These are phyloP conservation scores for Candida khao-thaluensis DNA, from an alignment of 805 yeast genomes.

Conservation along the genomic window DNA sequence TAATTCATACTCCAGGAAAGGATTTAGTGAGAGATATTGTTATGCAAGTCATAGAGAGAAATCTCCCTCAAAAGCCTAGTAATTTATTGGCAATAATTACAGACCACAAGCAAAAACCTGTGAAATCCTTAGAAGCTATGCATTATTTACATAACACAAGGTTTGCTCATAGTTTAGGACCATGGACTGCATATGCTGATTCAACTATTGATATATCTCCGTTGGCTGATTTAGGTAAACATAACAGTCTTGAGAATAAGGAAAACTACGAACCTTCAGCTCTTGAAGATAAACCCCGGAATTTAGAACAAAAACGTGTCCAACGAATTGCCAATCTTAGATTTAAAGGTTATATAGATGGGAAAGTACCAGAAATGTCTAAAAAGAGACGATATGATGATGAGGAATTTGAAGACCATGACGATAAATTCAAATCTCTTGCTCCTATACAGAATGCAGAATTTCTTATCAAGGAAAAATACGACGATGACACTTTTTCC, in stretches of 20 bases:
- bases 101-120: constrained; percentile 35
- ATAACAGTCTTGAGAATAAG: constrained; percentile 21
- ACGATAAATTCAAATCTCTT: constrained; percentile 47
- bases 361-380: no score
- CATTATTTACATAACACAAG: constrained; percentile 57
- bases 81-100: constrained; percentile 38
- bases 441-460: constrained; percentile 58
- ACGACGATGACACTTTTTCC: constrained; percentile 15
- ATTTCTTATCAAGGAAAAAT: constrained; percentile 39
- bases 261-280: background rate
- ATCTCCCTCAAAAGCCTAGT: constrained; percentile 47
- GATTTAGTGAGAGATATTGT: constrained; percentile 51
- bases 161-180: constrained; percentile 60
- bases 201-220: constrained; percentile 66
- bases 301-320: background rate
- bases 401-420: constrained; percentile 23
- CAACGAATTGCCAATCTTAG: constrained; percentile 47
- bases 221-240: constrained; percentile 44
- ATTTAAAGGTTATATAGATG: constrained; percentile 57
- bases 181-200: constrained; percentile 74
- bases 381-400: constrained; percentile 17
- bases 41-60: constrained; percentile 57
- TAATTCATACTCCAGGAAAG: constrained; percentile 54
- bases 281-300: no score
- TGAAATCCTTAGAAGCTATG: constrained; percentile 52